Percentiles rank a stretch among this genome's conserved stretches.
Evolutionary conservation across 2,329 filamentous ascomycete genomes (phyloP).

Genomic region (Chaetothyriales sp.): DNA sequence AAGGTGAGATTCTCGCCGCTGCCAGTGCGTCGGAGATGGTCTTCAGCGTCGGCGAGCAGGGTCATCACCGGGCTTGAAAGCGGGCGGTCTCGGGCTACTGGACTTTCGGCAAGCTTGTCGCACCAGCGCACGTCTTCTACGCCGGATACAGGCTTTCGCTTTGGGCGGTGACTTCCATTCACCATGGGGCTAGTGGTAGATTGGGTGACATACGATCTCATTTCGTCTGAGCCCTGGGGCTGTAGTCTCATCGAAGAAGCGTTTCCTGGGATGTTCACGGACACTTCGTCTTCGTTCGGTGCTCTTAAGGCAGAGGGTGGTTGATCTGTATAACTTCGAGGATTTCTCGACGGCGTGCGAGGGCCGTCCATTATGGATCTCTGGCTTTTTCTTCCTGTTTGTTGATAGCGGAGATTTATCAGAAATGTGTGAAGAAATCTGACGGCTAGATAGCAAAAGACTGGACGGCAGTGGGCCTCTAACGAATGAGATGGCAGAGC

Average conservation of each 20-base stretch:
- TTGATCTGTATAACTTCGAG: conserved; percentile 29
- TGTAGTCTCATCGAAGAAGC: conserved; percentile 33
- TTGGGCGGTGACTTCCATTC: conserved; percentile 9
- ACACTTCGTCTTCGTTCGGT: conserved; percentile 22
- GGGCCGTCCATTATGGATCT: conserved; percentile 10
- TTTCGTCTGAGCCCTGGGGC: conserved; percentile 27
- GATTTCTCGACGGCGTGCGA: conserved; percentile 17
- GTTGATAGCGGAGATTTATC: not conserved
- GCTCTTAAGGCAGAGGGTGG: conserved; percentile 27
- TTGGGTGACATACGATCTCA: conserved; percentile 27
- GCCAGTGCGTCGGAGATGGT: conserved; percentile 7
- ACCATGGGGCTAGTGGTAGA: conserved; percentile 8
- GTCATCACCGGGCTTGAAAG: conserved; percentile 14
- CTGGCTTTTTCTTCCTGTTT: not conserved
- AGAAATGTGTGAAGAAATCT: not conserved
- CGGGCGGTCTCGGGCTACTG: conserved; percentile 5
- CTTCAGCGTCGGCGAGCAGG: conserved; percentile 11
- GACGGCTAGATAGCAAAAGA: not conserved
- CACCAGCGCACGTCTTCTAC: conserved; percentile 12
- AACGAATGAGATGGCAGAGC: not conserved
- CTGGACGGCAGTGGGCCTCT: not conserved
- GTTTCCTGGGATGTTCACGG: conserved; percentile 22
- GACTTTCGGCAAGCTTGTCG: conserved; percentile 1
- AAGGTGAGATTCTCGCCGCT: conserved; percentile 6
- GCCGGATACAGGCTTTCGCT: conserved; percentile 13